A percentile compares a stretch with the other conserved stretches of the same genome.
These are phyloP conservation scores for Ammopiptanthus mongolicus DNA, from an alignment of 306 rosid genomes.

Conservation along the genomic window DNA sequence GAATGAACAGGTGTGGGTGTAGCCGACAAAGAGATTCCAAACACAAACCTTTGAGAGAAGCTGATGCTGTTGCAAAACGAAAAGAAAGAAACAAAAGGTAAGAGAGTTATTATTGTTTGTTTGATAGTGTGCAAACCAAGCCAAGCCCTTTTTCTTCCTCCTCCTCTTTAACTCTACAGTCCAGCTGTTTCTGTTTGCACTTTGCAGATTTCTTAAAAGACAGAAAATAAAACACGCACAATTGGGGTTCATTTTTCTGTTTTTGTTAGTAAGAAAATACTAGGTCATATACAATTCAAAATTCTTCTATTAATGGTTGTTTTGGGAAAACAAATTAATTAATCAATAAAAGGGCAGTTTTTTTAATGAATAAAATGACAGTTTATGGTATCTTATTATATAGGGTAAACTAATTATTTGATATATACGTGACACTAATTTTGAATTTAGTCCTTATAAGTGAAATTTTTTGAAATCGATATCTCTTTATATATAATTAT, in stretches of 20 bases:
- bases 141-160: slow-evolving; percentile 5
- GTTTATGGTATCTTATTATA: background rate
- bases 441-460: too few relatives aligned
- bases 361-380: background rate
- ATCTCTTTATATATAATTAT: too few relatives aligned
- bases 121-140: slow-evolving; percentile 11
- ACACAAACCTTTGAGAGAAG: slow-evolving; percentile 22
- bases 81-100: background rate
- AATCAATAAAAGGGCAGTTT: background rate
- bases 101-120: background rate
- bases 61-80: slow-evolving; percentile 18
- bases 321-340: background rate
- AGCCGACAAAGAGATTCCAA: slow-evolving; percentile 23
- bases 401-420: too few relatives aligned
- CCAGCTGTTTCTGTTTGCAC: too few relatives aligned
- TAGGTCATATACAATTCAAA: background rate
- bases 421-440: too few relatives aligned
- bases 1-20: slow-evolving; percentile 9
- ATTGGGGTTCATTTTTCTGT: slow-evolving; percentile 31
- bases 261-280: background rate
- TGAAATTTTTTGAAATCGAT: too few relatives aligned
- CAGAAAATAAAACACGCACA: background rate
- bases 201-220: slow-evolving; percentile 24
- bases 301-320: background rate
- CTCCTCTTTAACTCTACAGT: background rate